Evolutionary conservation across 805 yeast species (phyloP), one percentile per base, ranked within the genome.

Genomic region (Barnettozyma wickerhamii): DNA sequence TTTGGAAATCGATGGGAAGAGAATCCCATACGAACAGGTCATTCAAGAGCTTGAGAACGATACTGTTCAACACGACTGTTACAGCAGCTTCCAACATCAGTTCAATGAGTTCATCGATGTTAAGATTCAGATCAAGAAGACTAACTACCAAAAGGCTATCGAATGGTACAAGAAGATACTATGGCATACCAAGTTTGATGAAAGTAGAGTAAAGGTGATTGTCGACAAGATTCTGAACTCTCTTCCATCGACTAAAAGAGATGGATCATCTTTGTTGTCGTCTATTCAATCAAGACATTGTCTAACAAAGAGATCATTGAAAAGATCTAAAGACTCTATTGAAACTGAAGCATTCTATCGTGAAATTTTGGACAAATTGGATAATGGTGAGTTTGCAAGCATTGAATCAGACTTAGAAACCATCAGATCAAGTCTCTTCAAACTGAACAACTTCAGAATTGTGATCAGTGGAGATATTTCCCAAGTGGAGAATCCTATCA

Each of bases 151-250:
- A 0, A 72, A 72, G 35, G 88, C 91, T 1, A 78, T 90, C 30
- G 74, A 77, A 19, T 93, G 98, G 98, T 66, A 86, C 32, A 62
- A 68, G 33, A 77, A 79, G 43, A 70, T 84, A 15, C 62, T 89
- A 51, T 80, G 76, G 59, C 72, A 76, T 50, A 74, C 84, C 21
- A 71, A 75, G 6, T 87, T 85, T 59, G 96, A 89, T 42, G 79
- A 76, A 47, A 70, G 77, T 10, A 72, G 97, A 59, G 74, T 88
- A 19, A 71, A 74, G 49, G 77, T 86, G 20, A 69, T 82, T 14
- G 46, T 68, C 28, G 72, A 69, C 38, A 67, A 65, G 35, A 56
- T 65, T 34, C 48, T 66, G 38, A 68, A 64, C 40, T 66, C 72
- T 5, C 53, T 70, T 20, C 66, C 67, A 40, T 66, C 67, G 35